These are phyloP conservation scores for Allantophomopsis cytisporea DNA, from an alignment of 2,329 filamentous ascomycete genomes.

Conservation along the genomic window DNA sequence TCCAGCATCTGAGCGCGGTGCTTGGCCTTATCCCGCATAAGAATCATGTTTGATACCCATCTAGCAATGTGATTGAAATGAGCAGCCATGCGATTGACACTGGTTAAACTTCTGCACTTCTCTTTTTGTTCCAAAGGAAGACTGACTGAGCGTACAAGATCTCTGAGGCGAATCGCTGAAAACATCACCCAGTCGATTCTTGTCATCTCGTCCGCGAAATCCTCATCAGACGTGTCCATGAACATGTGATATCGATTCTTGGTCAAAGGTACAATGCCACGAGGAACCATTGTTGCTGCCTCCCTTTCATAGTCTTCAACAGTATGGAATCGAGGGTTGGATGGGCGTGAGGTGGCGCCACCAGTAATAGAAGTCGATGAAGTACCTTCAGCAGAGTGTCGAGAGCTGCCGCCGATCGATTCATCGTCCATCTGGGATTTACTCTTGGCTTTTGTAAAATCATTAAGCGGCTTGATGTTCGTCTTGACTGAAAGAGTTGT, in stretches of 20 bases:
- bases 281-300: slow-evolving; percentile 58
- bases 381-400: slow-evolving; percentile 5
- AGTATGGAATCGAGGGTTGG: slow-evolving; percentile 36
- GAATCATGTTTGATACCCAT: slow-evolving; percentile 71
- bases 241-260: slow-evolving; percentile 85
- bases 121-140: slow-evolving; percentile 58
- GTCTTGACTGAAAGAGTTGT: not conserved
- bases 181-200: slow-evolving; percentile 98
- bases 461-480: not conserved
- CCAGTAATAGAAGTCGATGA: slow-evolving; percentile 10
- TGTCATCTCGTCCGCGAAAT: slow-evolving; percentile 83
- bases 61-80: slow-evolving; percentile 81
- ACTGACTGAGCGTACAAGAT: slow-evolving; percentile 84
- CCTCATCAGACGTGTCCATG: slow-evolving; percentile 74
- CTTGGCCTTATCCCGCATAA: slow-evolving; percentile 90
- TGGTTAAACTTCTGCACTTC: slow-evolving; percentile 62
- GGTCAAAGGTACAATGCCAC: slow-evolving; percentile 54
- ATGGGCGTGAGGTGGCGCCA: slow-evolving; percentile 9
- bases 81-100: slow-evolving; percentile 87
- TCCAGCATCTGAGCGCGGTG: slow-evolving; percentile 84
- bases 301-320: slow-evolving; percentile 73
- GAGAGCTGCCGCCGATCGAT: not conserved
- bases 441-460: slow-evolving; percentile 19
- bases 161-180: slow-evolving; percentile 81
- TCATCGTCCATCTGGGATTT: slow-evolving; percentile 34